A percentile compares a stretch with the other conserved stretches of the same genome.
These are phyloP conservation scores for Selaginella tamariscina DNA, from an alignment of 75 land plant genomes.

Conservation along the genomic window DNA sequence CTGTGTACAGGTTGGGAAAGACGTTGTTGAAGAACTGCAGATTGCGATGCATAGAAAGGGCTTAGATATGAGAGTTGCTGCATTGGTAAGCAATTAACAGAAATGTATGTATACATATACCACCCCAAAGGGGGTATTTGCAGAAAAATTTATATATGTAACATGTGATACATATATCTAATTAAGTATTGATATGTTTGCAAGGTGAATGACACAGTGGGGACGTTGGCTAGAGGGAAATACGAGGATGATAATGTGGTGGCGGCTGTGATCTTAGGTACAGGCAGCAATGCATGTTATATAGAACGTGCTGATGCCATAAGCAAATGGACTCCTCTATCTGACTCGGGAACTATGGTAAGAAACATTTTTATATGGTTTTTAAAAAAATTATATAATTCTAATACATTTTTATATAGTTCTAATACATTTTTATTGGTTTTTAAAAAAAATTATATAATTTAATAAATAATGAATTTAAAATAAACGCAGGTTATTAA, in stretches of 20 bases:
- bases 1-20: slow-evolving; percentile 33
- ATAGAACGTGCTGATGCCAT: slow-evolving; percentile 45
- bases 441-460: background rate
- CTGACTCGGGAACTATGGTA: slow-evolving; percentile 51
- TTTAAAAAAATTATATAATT: background rate
- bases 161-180: no score
- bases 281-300: slow-evolving; percentile 73
- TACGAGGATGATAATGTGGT: slow-evolving; percentile 45
- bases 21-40: slow-evolving; percentile 34
- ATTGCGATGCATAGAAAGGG: slow-evolving; percentile 38
- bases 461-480: no score
- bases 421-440: background rate
- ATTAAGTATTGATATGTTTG: no score
- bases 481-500: slow-evolving; percentile 69
- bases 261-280: slow-evolving; percentile 69
- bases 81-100: slow-evolving; percentile 35
- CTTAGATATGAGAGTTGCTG: slow-evolving; percentile 39
- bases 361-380: background rate
- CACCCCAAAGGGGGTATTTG: no score
- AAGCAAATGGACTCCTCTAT: slow-evolving; percentile 34
- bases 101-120: no score
- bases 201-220: slow-evolving; percentile 75
- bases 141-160: no score
- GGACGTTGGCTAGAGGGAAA: slow-evolving; percentile 68
- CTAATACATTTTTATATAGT: no score